Conservation (phyloP, 441 rosid genomes). For the Macaranga tanarius region DNA sequence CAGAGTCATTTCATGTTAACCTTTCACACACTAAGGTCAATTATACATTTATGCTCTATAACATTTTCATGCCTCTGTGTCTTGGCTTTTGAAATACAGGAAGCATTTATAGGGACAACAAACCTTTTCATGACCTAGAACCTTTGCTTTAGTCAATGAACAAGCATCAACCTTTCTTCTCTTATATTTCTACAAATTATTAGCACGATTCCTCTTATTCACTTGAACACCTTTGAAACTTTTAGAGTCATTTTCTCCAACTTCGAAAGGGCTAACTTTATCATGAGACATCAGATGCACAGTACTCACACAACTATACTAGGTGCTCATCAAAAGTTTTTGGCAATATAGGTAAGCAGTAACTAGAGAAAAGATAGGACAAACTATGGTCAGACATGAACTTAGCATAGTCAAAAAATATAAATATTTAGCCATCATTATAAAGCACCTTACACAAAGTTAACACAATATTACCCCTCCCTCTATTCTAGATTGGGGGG, state of each 20-base stretch:
- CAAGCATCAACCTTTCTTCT: conserved; percentile 1
- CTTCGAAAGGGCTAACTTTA: conserved; percentile 8
- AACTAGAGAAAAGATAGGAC: conserved; percentile 10
- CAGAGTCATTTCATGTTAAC: no score
- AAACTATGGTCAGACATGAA: conserved; percentile 3
- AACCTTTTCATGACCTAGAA: conserved; percentile 3
- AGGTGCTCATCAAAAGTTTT: conserved; percentile 43
- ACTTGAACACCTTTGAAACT: conserved; percentile 16
- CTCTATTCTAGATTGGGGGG: background rate
- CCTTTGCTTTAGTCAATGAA: conserved; percentile 13
- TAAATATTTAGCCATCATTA: background rate
- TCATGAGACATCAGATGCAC: conserved; percentile 31
- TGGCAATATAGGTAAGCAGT: conserved; percentile 52
- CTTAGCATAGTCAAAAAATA: background rate
- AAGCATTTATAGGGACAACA: no score
- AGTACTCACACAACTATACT: conserved; percentile 60
- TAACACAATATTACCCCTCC: background rate
- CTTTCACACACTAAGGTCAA: no score
- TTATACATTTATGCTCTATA: no score
- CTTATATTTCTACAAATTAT: conserved; percentile 6
- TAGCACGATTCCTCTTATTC: conserved; percentile 18
- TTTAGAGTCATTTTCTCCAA: conserved; percentile 24
- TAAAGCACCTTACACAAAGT: background rate
- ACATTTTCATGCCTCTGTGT: no score
- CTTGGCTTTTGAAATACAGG: no score